phyloP scores from a whole-genome alignment of 2,329 filamentous ascomycete species.

The Annulohypoxylon truncatum region DNA sequence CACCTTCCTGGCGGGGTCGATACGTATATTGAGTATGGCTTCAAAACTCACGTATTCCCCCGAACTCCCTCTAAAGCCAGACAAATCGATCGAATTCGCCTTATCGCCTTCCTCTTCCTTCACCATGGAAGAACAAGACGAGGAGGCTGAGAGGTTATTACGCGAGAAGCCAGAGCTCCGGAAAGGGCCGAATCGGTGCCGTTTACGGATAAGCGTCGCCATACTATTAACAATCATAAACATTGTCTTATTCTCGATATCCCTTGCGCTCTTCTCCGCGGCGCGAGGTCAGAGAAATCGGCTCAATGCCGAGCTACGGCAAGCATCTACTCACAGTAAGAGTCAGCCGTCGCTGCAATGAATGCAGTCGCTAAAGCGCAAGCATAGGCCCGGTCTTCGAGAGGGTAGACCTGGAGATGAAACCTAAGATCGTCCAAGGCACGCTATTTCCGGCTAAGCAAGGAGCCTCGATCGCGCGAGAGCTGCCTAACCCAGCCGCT shows the following conservation, averaged over 20 bases:
- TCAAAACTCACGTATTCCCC: conserved; percentile 2
- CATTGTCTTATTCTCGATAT: conserved; percentile 20
- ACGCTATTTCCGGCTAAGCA: conserved; percentile 44
- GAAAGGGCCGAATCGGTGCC: background rate
- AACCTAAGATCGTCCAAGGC: conserved; percentile 40
- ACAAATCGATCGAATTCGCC: background rate
- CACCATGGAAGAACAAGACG: conserved; percentile 13
- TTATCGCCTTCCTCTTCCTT: conserved; percentile 12
- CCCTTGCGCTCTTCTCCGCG: conserved; percentile 20
- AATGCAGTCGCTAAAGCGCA: conserved; percentile 3
- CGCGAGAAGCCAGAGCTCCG: conserved; percentile 2
- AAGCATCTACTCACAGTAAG: conserved; percentile 35
- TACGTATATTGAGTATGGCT: background rate
- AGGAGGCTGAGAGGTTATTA: conserved; percentile 17
- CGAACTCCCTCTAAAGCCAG: background rate
- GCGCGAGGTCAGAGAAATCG: conserved; percentile 2
- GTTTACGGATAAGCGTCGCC: background rate
- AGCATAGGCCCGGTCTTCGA: conserved; percentile 40
- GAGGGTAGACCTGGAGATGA: conserved; percentile 39
- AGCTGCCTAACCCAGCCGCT: conserved; percentile 46
- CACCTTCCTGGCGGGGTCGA: background rate
- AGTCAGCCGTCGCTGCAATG: too few relatives aligned
- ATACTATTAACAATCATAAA: conserved; percentile 21
- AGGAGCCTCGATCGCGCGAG: conserved; percentile 42
- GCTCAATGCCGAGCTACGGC: conserved; percentile 27